Conservation (phyloP, 2,329 filamentous ascomycete species). For the Plectosphaerella plurivora region DNA sequence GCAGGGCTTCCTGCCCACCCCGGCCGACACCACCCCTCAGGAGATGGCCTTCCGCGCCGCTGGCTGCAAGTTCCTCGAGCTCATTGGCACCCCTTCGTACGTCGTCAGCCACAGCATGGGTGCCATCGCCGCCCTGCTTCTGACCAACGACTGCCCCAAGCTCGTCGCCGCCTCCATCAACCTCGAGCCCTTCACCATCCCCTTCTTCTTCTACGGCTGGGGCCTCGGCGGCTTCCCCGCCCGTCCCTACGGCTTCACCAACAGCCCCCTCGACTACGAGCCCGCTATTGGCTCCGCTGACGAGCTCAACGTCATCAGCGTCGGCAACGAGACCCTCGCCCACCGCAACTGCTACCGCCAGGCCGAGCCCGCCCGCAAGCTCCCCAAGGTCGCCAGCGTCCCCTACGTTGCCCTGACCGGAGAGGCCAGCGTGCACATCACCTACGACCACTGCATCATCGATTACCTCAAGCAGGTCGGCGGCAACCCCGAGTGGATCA, state of each 20-base stretch:
- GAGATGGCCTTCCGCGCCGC: conserved; percentile 17
- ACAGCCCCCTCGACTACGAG: conserved; percentile 22
- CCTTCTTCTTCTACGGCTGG: conserved; percentile 19
- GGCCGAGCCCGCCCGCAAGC: conserved; percentile 23
- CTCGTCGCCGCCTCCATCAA: conserved; percentile 23
- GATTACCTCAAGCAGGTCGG: conserved; percentile 43
- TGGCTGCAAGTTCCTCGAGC: conserved; percentile 15
- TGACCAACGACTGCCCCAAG: conserved; percentile 23
- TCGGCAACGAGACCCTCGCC: conserved; percentile 15
- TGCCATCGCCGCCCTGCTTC: conserved; percentile 19
- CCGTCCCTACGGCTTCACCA: conserved; percentile 20
- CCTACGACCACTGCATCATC: conserved; percentile 49
- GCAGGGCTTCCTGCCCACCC: conserved; percentile 32
- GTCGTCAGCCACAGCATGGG: conserved; percentile 24
- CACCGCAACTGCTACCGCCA: conserved; percentile 21
- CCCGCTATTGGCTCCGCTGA: conserved; percentile 16
- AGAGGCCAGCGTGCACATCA: conserved; percentile 45
- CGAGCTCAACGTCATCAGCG: conserved; percentile 18
- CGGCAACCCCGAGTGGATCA: conserved; percentile 34
- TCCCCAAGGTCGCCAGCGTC: conserved; percentile 39
- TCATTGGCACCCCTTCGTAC: conserved; percentile 20
- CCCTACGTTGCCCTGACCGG: conserved; percentile 41
- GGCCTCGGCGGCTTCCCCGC: conserved; percentile 10
- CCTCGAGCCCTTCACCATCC: conserved; percentile 22
- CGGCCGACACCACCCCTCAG: conserved; percentile 13